phyloP scores from a whole-genome alignment of 192 early-diverging fungal genomes.

The Dimargaris verticillata region DNA sequence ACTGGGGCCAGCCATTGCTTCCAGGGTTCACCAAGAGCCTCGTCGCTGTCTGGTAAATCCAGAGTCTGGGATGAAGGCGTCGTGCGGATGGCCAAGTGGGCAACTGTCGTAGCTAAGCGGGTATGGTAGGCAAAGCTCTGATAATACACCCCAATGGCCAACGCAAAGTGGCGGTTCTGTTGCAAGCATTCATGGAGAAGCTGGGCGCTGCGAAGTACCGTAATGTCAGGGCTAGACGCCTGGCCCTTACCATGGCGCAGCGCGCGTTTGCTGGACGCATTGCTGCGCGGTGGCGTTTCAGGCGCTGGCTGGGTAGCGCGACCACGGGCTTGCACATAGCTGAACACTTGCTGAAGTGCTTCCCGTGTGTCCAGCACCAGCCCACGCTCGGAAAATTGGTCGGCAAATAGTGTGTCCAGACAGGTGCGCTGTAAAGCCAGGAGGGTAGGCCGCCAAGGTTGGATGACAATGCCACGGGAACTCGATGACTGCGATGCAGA shows the following conservation, averaged over 20 bases:
- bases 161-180: slow-evolving; percentile 4
- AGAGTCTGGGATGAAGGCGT: neutral
- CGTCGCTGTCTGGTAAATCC: neutral
- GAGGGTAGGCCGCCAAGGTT: no score
- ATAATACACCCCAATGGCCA: neutral
- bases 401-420: slow-evolving; percentile 23
- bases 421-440: no score
- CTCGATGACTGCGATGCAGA: no score
- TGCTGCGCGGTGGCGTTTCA: neutral
- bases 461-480: no score
- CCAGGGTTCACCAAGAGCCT: neutral
- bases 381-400: slow-evolving; percentile 34
- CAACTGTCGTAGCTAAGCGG: neutral
- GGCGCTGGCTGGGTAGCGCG: neutral
- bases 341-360: slow-evolving; percentile 26
- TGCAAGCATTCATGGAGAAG: neutral
- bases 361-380: slow-evolving; percentile 39
- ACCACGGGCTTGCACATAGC: neutral
- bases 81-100: neutral
- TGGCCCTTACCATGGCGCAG: neutral
- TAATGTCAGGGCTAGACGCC: slow-evolving; percentile 9
- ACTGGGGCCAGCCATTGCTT: neutral
- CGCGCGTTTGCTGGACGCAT: neutral
- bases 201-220: neutral
- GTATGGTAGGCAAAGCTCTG: slow-evolving; percentile 4